Evolutionary conservation across 805 yeast species (phyloP).

Genomic region (Yamadazyma paraphyllophila): DNA sequence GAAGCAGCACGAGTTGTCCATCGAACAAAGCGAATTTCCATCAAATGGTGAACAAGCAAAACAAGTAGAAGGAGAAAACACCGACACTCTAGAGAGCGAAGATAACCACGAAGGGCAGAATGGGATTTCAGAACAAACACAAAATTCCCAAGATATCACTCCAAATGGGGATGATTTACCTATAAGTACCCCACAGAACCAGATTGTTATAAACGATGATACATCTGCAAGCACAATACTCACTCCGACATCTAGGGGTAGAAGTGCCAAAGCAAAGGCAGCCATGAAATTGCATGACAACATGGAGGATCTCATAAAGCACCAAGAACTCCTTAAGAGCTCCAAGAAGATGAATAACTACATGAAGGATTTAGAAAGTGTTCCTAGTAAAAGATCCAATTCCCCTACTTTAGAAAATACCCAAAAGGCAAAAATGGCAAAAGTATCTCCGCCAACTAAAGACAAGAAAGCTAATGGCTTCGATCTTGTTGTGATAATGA

Average conservation of each 20-base stretch:
- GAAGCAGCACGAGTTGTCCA: conserved; percentile 2
- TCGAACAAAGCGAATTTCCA: not conserved
- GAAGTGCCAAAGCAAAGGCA: conserved; percentile 69
- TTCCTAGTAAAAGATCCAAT: conserved; percentile 9
- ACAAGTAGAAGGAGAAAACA: not conserved
- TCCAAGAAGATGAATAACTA: conserved; percentile 38
- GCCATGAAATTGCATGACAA: conserved; percentile 62
- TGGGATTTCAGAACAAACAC: too few species aligned
- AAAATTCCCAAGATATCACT: too few species aligned
- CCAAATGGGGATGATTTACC: not conserved
- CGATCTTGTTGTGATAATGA: conserved; percentile 36
- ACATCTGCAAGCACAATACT: not conserved
- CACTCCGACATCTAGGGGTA: conserved; percentile 18
- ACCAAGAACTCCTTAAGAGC: conserved; percentile 50
- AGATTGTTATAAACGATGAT: not conserved
- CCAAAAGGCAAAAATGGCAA: conserved; percentile 12
- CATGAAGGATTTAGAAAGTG: conserved; percentile 33
- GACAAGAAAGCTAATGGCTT: conserved; percentile 10
- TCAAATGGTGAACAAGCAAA: not conserved
- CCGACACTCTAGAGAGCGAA: too few species aligned
- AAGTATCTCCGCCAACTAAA: conserved; percentile 15
- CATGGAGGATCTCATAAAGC: conserved; percentile 66
- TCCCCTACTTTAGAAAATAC: conserved; percentile 11
- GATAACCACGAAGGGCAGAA: too few species aligned
- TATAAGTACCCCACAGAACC: not conserved